Base-by-base conservation (phyloP, 306 rosid species). In the Cajanus cajan region DNA sequence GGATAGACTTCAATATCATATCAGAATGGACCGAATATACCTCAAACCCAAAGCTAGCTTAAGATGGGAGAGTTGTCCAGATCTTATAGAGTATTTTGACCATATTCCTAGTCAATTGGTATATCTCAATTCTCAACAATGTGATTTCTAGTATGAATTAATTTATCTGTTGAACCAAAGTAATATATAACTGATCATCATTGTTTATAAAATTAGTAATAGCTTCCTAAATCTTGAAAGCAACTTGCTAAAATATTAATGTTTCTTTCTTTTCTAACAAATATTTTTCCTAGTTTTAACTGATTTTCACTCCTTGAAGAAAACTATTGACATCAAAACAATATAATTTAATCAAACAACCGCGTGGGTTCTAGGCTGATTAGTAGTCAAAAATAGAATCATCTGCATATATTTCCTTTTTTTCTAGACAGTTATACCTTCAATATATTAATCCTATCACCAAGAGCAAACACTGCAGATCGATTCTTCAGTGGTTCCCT, bases 401-500 rank as follows among this genome's bases (percentile, higher is more conserved):
- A 68, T 71, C 54, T 37, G 69, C 65, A 71, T 12, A 33, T 28
- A 2, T 59, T 54, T 82, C 11, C 39, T 68, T 24, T 16, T 40
- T 31, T 78, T 68, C 51, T 34, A 12, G 36, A 71, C 18, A 12
- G 68, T 36, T 51, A 28, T 73, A 94, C 98, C 97, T 93, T 91
- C 52, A 95, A 82, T 82, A 93, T 84, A 74, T 86, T 95, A 80
- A 84, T 91, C 89, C 99, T 91, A 78, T 93, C 98, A 77, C 98
- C 98, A 83, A 95, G 91, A 54, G 96, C 98, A 50, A 87, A 93
- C 61, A 95, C 98, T 15, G 99, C 93, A 81, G 98, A 95, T n/a
- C 98, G 90, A 67, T 95, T 95, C 90, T 95, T 95, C 80, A 95
- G 85, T 4, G 99, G 94, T 84, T 95, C 98, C 89, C 97, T 86